A percentile compares a stretch with the other conserved stretches of the same genome.
These are phyloP conservation scores for Yamadazyma nakazawae DNA, from an alignment of 805 yeast genomes.

Conservation along the genomic window DNA sequence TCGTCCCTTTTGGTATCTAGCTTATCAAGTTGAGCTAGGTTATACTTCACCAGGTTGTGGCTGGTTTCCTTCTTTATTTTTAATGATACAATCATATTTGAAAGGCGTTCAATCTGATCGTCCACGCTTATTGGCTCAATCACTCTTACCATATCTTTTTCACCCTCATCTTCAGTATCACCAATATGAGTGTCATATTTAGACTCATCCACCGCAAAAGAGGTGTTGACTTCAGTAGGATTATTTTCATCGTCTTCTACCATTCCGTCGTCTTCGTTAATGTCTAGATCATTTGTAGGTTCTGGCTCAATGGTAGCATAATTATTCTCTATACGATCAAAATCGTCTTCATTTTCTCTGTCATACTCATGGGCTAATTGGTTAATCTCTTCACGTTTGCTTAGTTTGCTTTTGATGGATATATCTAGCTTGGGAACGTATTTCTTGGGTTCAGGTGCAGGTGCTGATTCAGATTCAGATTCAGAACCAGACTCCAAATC, in stretches of 20 bases:
- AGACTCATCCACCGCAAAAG: conserved; percentile 5
- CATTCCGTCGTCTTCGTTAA: conserved; percentile 5
- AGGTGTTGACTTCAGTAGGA: not conserved
- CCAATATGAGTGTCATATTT: conserved; percentile 14
- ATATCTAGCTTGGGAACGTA: conserved; percentile 13
- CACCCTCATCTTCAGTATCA: conserved; percentile 8
- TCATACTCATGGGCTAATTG: conserved; percentile 12
- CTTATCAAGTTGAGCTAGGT: not conserved
- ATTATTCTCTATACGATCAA: conserved; percentile 3
- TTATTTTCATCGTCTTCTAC: conserved; percentile 3
- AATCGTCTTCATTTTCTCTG: conserved; percentile 9
- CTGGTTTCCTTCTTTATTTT: conserved; percentile 1
- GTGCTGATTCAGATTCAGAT: conserved; percentile 1
- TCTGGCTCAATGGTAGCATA: conserved; percentile 12
- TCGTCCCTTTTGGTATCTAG: not conserved
- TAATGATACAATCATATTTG: not conserved
- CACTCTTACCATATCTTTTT: conserved; percentile 1
- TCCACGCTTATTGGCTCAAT: conserved; percentile 7
- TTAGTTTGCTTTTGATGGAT: not conserved
- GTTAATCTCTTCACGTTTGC: conserved; percentile 4
- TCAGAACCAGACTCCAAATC: conserved; percentile 5
- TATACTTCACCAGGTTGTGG: not conserved
- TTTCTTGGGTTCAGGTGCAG: conserved; percentile 1
- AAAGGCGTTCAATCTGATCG: conserved; percentile 8
- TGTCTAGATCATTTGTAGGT: conserved; percentile 6